These are phyloP conservation scores for Fragaria iinumae DNA, from an alignment of 306 rosid genomes.

Conservation along the genomic window DNA sequence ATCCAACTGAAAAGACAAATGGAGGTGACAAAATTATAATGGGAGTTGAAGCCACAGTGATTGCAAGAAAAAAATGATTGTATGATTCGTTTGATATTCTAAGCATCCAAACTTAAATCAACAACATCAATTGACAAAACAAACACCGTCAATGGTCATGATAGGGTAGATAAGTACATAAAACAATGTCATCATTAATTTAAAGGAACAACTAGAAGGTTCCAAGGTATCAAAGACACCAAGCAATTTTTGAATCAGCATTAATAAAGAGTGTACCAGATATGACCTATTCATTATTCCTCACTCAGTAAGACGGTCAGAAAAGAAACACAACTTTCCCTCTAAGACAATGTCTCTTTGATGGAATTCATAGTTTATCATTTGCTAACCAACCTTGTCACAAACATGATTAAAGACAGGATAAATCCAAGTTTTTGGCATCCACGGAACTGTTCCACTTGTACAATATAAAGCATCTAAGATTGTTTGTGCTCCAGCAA, in stretches of 20 bases:
- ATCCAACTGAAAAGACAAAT: constrained; percentile 76
- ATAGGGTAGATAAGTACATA: neutral
- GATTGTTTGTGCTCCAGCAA: neutral
- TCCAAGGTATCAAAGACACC: neutral
- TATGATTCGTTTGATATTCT: neutral
- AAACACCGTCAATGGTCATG: neutral
- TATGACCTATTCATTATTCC: neutral
- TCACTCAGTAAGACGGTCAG: neutral
- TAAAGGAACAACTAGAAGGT: constrained; percentile 12
- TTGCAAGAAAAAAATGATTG: neutral
- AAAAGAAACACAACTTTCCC: neutral
- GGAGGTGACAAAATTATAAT: neutral
- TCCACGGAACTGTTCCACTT: neutral
- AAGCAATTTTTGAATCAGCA: neutral
- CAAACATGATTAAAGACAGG: neutral
- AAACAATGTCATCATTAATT: neutral
- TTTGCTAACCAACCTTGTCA: neutral
- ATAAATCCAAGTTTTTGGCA: neutral
- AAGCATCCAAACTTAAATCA: neutral
- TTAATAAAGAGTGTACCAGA: neutral
- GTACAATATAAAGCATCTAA: neutral
- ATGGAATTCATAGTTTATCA: neutral
- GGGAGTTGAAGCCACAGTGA: neutral
- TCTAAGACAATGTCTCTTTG: neutral
- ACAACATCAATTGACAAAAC: neutral